phyloP scores from a whole-genome alignment of 208 protist species.

The Naegleria fowleri region DNA sequence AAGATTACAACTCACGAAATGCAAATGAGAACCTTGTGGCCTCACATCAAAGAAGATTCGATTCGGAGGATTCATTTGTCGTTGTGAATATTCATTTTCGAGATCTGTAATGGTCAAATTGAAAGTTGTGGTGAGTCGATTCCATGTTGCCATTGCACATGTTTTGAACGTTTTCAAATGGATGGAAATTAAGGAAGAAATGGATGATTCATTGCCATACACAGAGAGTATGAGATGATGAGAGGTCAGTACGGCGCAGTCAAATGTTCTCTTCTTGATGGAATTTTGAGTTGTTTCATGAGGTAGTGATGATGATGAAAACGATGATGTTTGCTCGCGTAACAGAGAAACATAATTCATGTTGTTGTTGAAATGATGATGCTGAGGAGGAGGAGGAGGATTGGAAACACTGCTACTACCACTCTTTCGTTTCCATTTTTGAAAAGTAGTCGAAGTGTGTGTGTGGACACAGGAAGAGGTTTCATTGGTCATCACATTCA shows the following conservation, averaged over 20 bases:
- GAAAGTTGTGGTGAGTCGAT: background rate
- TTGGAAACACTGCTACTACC: too few relatives aligned
- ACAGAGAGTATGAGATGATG: background rate
- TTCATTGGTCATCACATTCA: too few relatives aligned
- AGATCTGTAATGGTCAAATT: background rate
- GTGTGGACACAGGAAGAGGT: too few relatives aligned
- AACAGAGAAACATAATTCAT: too few relatives aligned
- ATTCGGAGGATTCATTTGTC: background rate
- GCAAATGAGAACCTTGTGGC: background rate
- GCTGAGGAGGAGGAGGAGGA: too few relatives aligned
- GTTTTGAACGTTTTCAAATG: background rate
- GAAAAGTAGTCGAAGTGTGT: too few relatives aligned
- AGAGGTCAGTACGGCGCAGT: background rate
- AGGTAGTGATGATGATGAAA: too few relatives aligned
- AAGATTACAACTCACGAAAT: background rate
- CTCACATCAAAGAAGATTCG: background rate
- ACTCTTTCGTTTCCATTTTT: too few relatives aligned
- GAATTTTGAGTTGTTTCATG: too few relatives aligned
- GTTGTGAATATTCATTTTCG: background rate
- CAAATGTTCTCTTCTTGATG: background rate
- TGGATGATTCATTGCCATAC: background rate
- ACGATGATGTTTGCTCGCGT: too few relatives aligned
- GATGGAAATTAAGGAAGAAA: background rate
- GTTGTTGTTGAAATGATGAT: too few relatives aligned
- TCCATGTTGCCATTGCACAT: background rate